phyloP scores from a whole-genome alignment of 192 early-diverging fungal species.

The Gryganskiella cystojenkinii region DNA sequence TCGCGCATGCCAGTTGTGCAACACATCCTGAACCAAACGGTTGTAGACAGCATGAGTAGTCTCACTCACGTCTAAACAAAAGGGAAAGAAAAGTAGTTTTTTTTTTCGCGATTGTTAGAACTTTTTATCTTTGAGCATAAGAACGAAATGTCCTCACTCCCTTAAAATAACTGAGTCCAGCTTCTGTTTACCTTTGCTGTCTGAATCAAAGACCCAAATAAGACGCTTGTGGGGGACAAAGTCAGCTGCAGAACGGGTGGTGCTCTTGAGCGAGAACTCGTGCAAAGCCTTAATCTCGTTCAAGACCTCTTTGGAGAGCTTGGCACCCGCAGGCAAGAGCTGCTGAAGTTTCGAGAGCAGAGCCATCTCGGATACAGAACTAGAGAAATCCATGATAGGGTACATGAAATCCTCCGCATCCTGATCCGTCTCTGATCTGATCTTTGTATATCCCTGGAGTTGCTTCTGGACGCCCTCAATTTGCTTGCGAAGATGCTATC shows the following conservation, averaged over 20 bases:
- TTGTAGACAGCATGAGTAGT: conserved; percentile 45
- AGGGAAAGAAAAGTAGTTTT: too few species aligned
- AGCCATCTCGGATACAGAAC: conserved; percentile 62
- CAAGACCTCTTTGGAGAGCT: conserved; percentile 29
- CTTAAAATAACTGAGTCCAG: neutral
- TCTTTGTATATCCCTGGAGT: conserved; percentile 41
- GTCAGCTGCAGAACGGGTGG: conserved; percentile 66
- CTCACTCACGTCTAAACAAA: conserved; percentile 37
- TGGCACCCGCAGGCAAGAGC: conserved; percentile 15
- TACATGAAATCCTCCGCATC: conserved; percentile 36
- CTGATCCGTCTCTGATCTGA: conserved; percentile 33
- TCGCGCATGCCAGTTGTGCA: conserved; percentile 61
- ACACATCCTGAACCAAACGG: conserved; percentile 62
- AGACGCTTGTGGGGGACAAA: conserved; percentile 74
- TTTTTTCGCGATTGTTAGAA: too few species aligned
- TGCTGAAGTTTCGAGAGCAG: conserved; percentile 54
- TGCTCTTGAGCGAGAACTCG: conserved; percentile 57
- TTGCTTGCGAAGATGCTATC: conserved; percentile 55
- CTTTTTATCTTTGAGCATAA: too few species aligned
- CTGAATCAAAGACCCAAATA: conserved; percentile 66
- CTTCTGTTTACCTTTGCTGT: conserved; percentile 31
- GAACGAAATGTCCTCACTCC: too few species aligned
- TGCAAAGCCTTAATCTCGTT: conserved; percentile 51
- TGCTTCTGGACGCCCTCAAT: conserved; percentile 52
- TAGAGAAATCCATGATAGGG: conserved; percentile 59